Conservation (phyloP, 805 yeast genomes). For the Ogataea angusta region DNA sequence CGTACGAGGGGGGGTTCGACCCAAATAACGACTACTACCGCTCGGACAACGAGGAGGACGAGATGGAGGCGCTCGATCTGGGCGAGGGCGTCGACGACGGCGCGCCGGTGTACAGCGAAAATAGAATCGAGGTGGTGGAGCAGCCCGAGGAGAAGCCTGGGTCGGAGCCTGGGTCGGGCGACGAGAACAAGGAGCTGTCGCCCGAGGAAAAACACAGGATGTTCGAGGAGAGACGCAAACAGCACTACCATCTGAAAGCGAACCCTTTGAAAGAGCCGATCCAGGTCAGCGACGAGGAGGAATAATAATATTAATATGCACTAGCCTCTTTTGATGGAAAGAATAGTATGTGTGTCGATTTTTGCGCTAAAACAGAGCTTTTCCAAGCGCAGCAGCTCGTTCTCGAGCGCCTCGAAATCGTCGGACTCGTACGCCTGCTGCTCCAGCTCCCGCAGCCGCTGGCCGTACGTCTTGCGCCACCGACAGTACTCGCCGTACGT, state of each 20-base stretch:
- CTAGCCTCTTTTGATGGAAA: slow-evolving; percentile 15
- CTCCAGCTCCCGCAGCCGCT: slow-evolving; percentile 17
- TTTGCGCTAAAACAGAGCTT: slow-evolving; percentile 9
- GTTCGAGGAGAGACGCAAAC: slow-evolving; percentile 77
- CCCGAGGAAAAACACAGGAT: slow-evolving; percentile 60
- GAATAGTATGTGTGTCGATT: slow-evolving; percentile 3
- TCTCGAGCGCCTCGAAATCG: slow-evolving; percentile 19
- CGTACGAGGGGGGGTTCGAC: slow-evolving; percentile 86
- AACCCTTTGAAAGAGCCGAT: slow-evolving; percentile 44
- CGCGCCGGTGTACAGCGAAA: slow-evolving; percentile 8
- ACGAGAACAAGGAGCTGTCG: slow-evolving; percentile 39
- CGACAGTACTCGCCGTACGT: slow-evolving; percentile 23
- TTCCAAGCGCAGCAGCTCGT: slow-evolving; percentile 15
- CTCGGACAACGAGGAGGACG: slow-evolving; percentile 55
- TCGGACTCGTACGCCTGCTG: slow-evolving; percentile 15
- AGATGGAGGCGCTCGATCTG: slow-evolving; percentile 31
- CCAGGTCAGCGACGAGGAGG: slow-evolving; percentile 33
- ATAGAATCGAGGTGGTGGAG: slow-evolving; percentile 21
- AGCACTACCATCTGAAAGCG: slow-evolving; percentile 67
- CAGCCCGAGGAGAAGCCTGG: slow-evolving; percentile 2
- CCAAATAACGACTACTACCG: slow-evolving; percentile 78
- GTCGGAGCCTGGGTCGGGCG: slow-evolving; percentile 19
- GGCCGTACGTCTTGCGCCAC: slow-evolving; percentile 22
- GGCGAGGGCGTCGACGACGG: slow-evolving; percentile 36
- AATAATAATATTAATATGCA: slow-evolving; percentile 1